These are phyloP conservation scores for Apiospora hydei DNA, from an alignment of 2,329 filamentous ascomycete species.

Conservation along the genomic window DNA sequence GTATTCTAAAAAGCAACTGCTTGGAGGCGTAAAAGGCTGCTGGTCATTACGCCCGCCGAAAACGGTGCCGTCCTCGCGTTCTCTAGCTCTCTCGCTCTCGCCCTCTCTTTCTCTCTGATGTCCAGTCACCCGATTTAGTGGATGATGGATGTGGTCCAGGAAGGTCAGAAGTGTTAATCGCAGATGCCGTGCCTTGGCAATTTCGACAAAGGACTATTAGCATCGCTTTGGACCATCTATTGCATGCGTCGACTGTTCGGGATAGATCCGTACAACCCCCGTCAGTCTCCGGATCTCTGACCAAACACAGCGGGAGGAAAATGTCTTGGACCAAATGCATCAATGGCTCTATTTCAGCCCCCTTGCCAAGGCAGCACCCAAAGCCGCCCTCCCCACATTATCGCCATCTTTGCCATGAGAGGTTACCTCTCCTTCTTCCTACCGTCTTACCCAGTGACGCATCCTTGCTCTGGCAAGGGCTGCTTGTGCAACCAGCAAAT, in stretches of 20 bases:
- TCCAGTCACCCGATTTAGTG: neutral
- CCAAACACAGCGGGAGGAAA: neutral
- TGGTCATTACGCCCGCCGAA: neutral
- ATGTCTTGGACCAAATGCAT: conserved; percentile 1
- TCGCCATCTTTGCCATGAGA: neutral
- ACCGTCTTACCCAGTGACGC: neutral
- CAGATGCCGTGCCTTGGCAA: neutral
- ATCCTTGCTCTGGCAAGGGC: neutral
- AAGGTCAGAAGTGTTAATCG: neutral
- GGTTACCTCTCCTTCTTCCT: neutral
- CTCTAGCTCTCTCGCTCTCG: neutral
- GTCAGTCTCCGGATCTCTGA: neutral
- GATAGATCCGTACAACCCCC: neutral
- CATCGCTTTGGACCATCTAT: neutral
- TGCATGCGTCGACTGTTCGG: neutral
- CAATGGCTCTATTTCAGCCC: conserved; percentile 13
- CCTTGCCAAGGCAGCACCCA: conserved; percentile 9
- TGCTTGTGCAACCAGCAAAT: conserved; percentile 8
- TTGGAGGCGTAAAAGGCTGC: conserved; percentile 9
- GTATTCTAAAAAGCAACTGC: conserved; percentile 12
- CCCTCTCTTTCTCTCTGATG: neutral
- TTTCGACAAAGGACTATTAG: neutral
- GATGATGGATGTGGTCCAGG: neutral
- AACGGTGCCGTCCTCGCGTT: neutral
- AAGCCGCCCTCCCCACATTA: conserved; percentile 8